These are phyloP conservation scores for Monosporascus sp. DNA, from an alignment of 2,329 filamentous ascomycete genomes.

Conservation along the genomic window DNA sequence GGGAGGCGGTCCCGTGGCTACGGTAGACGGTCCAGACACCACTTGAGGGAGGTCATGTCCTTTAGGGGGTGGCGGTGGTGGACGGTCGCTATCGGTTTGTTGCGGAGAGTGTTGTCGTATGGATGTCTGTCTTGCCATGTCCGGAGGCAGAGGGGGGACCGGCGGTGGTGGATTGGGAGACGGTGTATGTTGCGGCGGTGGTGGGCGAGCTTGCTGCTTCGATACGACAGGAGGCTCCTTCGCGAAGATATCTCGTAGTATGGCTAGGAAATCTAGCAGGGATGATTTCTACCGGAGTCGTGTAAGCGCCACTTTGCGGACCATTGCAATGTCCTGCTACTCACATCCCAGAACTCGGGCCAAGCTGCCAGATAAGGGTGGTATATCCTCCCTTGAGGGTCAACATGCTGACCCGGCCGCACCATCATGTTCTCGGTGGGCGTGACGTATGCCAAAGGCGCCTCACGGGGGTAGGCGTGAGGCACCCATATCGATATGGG, in stretches of 20 bases:
- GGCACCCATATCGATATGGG: conserved; percentile 92
- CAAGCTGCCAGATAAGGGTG: conserved; percentile 93
- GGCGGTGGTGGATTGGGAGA: conserved; percentile 52
- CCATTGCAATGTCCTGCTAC: conserved; percentile 29
- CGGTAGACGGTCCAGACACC: conserved; percentile 28
- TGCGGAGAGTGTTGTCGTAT: conserved; percentile 28
- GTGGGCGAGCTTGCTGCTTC: conserved; percentile 49
- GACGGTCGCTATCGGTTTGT: conserved; percentile 22
- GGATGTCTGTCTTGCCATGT: conserved; percentile 43
- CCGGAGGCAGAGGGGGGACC: conserved; percentile 66
- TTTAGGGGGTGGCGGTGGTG: conserved; percentile 53
- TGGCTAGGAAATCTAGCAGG: conserved; percentile 73
- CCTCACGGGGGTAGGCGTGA: conserved; percentile 78
- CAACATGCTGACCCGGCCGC: conserved; percentile 89
- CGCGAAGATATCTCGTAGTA: conserved; percentile 81
- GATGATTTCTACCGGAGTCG: conserved; percentile 65
- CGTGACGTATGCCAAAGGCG: conserved; percentile 82
- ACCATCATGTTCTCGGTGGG: conserved; percentile 86
- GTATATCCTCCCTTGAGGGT: conserved; percentile 87
- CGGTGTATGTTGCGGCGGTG: conserved; percentile 28
- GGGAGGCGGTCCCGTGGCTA: conserved; percentile 22
- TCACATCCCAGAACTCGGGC: conserved; percentile 83
- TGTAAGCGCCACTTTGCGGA: conserved; percentile 10
- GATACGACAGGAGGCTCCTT: conserved; percentile 91
- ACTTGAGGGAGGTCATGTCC: conserved; percentile 24